phyloP scores from a whole-genome alignment of 2,329 filamentous ascomycete genomes.

The Stachybotrys elegans region DNA sequence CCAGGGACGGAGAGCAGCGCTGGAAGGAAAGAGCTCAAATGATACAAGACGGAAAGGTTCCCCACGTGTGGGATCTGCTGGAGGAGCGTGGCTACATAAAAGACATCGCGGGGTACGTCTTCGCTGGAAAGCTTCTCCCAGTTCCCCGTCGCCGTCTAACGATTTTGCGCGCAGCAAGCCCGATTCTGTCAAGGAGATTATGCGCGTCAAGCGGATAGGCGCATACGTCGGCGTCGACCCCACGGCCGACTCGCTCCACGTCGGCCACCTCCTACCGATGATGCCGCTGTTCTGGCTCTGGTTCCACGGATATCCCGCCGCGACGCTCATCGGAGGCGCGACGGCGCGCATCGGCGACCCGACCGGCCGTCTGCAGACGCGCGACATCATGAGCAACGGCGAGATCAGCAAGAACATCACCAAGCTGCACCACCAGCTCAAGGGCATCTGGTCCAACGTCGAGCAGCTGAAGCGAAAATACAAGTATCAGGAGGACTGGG shows the following conservation, averaged over 20 bases:
- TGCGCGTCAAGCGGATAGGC: conserved; percentile 62
- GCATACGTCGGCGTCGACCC: conserved; percentile 81
- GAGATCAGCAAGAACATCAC: conserved; percentile 59
- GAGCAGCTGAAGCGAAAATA: conserved; percentile 59
- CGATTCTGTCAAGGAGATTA: conserved; percentile 53
- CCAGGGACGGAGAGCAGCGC: conserved; percentile 30
- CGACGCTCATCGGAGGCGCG: conserved; percentile 66
- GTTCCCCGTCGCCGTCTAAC: conserved; percentile 4
- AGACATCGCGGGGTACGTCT: conserved; percentile 63
- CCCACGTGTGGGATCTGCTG: conserved; percentile 57
- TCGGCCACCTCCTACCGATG: conserved; percentile 74
- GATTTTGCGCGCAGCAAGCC: conserved; percentile 33
- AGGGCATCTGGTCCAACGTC: conserved; percentile 70
- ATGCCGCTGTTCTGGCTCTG: conserved; percentile 86
- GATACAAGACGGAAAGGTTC: conserved; percentile 44
- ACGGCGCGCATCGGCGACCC: conserved; percentile 79
- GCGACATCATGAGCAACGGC: conserved; percentile 46
- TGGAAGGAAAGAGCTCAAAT: conserved; percentile 44
- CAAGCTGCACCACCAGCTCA: conserved; percentile 65
- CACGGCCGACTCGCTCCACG: conserved; percentile 72
- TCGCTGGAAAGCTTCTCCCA: not conserved
- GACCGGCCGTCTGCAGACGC: conserved; percentile 60
- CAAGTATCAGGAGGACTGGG: conserved; percentile 57
- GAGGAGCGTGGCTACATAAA: conserved; percentile 71
- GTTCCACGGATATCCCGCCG: conserved; percentile 64